Evolutionary conservation across 805 yeast genomes (phyloP).

Genomic region (Yarrowia sp.): DNA sequence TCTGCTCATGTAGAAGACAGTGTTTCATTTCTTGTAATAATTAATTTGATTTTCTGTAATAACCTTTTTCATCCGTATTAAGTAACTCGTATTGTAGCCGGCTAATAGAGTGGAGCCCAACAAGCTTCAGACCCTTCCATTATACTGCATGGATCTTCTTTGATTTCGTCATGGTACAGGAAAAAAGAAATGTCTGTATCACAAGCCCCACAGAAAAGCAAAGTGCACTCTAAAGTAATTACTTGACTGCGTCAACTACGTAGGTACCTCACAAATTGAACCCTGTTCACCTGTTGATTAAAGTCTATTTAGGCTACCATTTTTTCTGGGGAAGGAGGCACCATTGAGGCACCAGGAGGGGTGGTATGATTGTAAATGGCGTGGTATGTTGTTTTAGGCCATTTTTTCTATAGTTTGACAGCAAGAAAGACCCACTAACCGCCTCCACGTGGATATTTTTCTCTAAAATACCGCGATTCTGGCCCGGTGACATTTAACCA

Average conservation of each 20-base stretch:
- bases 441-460: neutral
- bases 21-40: neutral
- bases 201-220: neutral
- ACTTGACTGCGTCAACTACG: neutral
- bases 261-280: neutral
- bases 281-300: neutral
- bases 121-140: too few species aligned
- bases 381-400: too few species aligned
- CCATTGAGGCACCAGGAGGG: neutral
- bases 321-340: neutral
- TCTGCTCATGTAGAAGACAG: neutral
- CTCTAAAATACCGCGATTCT: neutral
- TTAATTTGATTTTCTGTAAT: too few species aligned
- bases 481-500: neutral
- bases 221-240: neutral
- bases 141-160: too few species aligned
- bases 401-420: too few species aligned
- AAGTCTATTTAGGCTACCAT: neutral
- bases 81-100: too few species aligned
- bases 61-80: neutral
- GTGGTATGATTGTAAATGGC: too few species aligned
- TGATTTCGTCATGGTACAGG: neutral
- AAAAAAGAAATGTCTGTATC: neutral
- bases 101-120: too few species aligned
- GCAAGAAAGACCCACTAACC: neutral